phyloP scores from a whole-genome alignment of 2,329 filamentous ascomycete species.

The Coleophoma cylindrospora region DNA sequence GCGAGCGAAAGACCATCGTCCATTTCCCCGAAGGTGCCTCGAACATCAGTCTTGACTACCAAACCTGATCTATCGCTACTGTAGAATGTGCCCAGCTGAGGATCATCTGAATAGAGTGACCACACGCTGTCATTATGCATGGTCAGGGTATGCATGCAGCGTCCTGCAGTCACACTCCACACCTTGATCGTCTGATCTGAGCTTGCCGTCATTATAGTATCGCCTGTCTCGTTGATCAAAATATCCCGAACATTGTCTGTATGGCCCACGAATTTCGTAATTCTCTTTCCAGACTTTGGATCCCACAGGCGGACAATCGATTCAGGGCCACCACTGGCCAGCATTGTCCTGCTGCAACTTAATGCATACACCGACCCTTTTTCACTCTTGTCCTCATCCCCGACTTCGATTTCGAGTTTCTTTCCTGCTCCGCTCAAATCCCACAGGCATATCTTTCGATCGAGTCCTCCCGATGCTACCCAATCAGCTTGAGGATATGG shows the following conservation, averaged over 20 bases:
- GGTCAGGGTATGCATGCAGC: conserved; percentile 96
- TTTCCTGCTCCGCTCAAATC: conserved; percentile 85
- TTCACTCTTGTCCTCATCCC: conserved; percentile 74
- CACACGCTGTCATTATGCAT: conserved; percentile 99
- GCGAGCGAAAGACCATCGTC: conserved; percentile 88
- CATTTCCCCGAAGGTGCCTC: conserved; percentile 64
- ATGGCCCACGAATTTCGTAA: conserved; percentile 96
- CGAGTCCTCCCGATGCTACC: conserved; percentile 91
- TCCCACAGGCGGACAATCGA: conserved; percentile 93
- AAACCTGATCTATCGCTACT: conserved; percentile 88
- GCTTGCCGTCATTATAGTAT: conserved; percentile 89
- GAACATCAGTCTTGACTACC: conserved; percentile 93
- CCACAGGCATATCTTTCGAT: conserved; percentile 90
- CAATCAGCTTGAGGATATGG: conserved; percentile 68
- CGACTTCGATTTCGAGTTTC: conserved; percentile 79
- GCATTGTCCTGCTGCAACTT: conserved; percentile 70
- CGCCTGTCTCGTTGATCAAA: conserved; percentile 80
- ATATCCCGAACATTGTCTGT: conserved; percentile 92
- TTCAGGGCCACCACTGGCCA: conserved; percentile 92
- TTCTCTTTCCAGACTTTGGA: conserved; percentile 76
- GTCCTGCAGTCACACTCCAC: conserved; percentile 91
- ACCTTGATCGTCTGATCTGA: conserved; percentile 97
- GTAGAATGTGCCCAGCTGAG: conserved; percentile 84
- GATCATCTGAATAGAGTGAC: conserved; percentile 88
- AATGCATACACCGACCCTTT: conserved; percentile 96